Evolutionary conservation across 169 alveolate species (phyloP), one percentile per base, ranked within the genome.

Genomic region (Besnoitia besnoiti): DNA sequence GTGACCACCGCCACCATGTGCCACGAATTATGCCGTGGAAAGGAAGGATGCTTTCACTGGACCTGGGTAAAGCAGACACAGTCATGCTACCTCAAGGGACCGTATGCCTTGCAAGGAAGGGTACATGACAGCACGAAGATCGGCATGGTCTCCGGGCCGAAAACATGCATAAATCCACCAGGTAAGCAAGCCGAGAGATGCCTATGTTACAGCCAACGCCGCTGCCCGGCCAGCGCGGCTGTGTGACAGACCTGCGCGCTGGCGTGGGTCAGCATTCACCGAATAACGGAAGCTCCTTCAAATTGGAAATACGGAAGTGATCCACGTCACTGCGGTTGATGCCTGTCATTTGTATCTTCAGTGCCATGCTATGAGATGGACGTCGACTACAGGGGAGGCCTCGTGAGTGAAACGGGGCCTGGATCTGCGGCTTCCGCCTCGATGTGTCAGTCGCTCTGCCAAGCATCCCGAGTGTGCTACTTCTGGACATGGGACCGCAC

Each of bases 91-190:
- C 90, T 82, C 76, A 82, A 82, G 73, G 37, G 44, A 10, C 67
- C 49, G n/a, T 35, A 82, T 27, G 90, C 90, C 27, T 47, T 82
- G n/a, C 90, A 30, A 35, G 90, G 90, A 16, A 47, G 55, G 47
- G 24, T 37, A 4, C 33, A 30, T 7, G 90, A 49, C 49, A 4
- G 27, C 46, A 40, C 91, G 8, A 85, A 55, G 30, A 35, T 85
- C 35, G 91, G 82, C n/a, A 85, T 16, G 82, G 24, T 85, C 51
- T 85, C 91, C 33, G 91, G 91, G 2, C 84, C 91, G 24, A 35
- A 55, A 21, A 33, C 30, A 46, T 80, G 88, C 88, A 33, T 7
- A 73, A 37, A 44, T n/a, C 73, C 73, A 21, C 73, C 73, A 55
- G 73, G 73, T 55, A 21, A 55, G 73, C n/a, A 55, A 55, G 21